A percentile compares a stretch with the other conserved stretches of the same genome.
phyloP scores from a whole-genome alignment of 768 basidiomycete species.

The Pholiota microspora region DNA sequence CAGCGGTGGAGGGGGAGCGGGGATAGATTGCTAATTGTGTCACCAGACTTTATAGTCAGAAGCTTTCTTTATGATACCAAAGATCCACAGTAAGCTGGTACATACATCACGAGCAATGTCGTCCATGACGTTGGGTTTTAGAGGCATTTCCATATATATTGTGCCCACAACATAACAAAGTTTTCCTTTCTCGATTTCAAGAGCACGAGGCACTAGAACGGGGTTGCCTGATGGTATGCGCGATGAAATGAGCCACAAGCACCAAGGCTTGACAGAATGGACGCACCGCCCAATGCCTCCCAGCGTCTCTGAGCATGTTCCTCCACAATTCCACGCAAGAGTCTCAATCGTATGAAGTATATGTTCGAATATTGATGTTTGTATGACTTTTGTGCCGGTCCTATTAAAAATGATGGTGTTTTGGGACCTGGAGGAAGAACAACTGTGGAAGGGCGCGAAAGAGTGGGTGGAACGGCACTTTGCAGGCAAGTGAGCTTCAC shows the following conservation, averaged over 20 bases:
- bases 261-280: not conserved
- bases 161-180: conserved; percentile 93
- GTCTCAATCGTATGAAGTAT: conserved; percentile 46
- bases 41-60: too few relatives aligned
- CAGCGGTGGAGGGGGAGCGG: conserved; percentile 70
- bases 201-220: conserved; percentile 69
- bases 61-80: too few relatives aligned
- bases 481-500: not conserved
- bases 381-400: conserved; percentile 42
- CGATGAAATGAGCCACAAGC: not conserved
- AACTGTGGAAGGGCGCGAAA: conserved; percentile 35
- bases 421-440: conserved; percentile 32
- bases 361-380: conserved; percentile 58
- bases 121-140: conserved; percentile 97
- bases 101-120: conserved; percentile 92
- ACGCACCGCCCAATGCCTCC: conserved; percentile 39
- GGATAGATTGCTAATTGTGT: conserved; percentile 75
- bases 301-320: conserved; percentile 39
- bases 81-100: conserved; percentile 13
- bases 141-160: conserved; percentile 97
- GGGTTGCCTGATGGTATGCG: conserved; percentile 56
- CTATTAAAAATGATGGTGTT: conserved; percentile 47
- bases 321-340: conserved; percentile 40
- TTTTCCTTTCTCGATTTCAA: conserved; percentile 82
- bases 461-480: conserved; percentile 23